These are phyloP conservation scores for Microcera coccophila DNA, from an alignment of 2,329 filamentous ascomycete genomes.

Conservation along the genomic window DNA sequence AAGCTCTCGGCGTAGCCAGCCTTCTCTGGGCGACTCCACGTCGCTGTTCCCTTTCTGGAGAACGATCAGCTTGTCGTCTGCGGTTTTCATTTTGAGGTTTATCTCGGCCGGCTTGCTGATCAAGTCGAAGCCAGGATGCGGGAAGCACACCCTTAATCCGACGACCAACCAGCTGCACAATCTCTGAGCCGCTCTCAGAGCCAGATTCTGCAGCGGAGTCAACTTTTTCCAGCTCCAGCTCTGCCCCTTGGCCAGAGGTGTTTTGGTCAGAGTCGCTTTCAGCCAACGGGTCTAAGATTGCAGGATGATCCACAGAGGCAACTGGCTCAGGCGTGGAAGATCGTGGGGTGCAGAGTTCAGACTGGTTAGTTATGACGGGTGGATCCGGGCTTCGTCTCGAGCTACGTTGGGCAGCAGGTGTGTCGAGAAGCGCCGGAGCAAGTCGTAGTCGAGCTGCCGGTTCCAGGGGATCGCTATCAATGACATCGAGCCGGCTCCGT, in stretches of 20 bases:
- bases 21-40: slow-evolving; percentile 50
- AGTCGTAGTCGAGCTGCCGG: slow-evolving; percentile 18
- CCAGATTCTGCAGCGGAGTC: slow-evolving; percentile 23
- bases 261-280: too few relatives aligned
- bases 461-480: slow-evolving; percentile 32
- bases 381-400: slow-evolving; percentile 16
- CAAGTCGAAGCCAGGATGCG: slow-evolving; percentile 63
- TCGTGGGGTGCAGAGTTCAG: too few relatives aligned
- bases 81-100: slow-evolving; percentile 28
- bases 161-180: slow-evolving; percentile 38
- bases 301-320: too few relatives aligned
- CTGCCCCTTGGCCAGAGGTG: too few relatives aligned
- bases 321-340: too few relatives aligned
- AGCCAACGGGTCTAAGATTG: too few relatives aligned
- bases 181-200: slow-evolving; percentile 41
- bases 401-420: slow-evolving; percentile 21
- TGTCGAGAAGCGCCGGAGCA: slow-evolving; percentile 9
- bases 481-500: slow-evolving; percentile 27
- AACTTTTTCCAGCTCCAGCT: slow-evolving; percentile 6
- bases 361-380: background rate
- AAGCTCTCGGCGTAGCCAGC: slow-evolving; percentile 26
- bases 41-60: slow-evolving; percentile 39
- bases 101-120: slow-evolving; percentile 42
- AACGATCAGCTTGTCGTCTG: slow-evolving; percentile 29
- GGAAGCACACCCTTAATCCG: slow-evolving; percentile 60